Base-by-base conservation (phyloP, 768 basidiomycete genomes). In the Naganishia randhawae region DNA sequence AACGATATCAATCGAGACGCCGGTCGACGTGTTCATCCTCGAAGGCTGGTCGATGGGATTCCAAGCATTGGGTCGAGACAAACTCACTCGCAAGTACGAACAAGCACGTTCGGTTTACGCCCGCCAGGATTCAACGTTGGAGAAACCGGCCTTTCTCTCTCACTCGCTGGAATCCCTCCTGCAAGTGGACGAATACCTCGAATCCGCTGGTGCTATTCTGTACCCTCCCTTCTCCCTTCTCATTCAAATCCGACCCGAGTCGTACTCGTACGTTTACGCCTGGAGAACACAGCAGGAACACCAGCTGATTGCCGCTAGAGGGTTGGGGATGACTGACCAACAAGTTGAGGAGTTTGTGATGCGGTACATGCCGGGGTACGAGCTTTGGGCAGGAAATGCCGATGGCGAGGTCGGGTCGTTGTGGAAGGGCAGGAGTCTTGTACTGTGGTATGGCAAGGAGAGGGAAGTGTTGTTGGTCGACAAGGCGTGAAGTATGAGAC, bases 31-130 rank as follows among this genome's bases (percentile, higher is more conserved):
- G 16, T 88, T 98, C 57, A 84, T 99, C 54, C 81, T 99, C 57
- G 95, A 99, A 81, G 95, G 95, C 14, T 99, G 95, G 95, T 92
- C 88, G 79, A 86, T 90, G 33, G 94, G 95, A 0, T 97, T 96
- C 75, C 83, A 84, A 63, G 87, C 91, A 1, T 82, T 90, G 7
- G 73, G 81, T 0, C 51, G 71, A n/a, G 79, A 82, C 14, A 84
- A 86, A 69, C 76, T 92, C 33, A 82, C 85, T 50, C 76, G 75
- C 45, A 81, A 83, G 37, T 91, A 88, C 69, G 63, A 72, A 5
- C 48, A 67, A n/a, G 75, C 68, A 51, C 64, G 42, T 6, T 22
- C 17, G 27, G 3, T 16, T 45, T 37, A 32, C 5, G 41, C 14
- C 7, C 41, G 14, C 5, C 57, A 62, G 32, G 17, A 63, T 45